Conservation (phyloP, 768 basidiomycete genomes). For the Russula olivacea region DNA sequence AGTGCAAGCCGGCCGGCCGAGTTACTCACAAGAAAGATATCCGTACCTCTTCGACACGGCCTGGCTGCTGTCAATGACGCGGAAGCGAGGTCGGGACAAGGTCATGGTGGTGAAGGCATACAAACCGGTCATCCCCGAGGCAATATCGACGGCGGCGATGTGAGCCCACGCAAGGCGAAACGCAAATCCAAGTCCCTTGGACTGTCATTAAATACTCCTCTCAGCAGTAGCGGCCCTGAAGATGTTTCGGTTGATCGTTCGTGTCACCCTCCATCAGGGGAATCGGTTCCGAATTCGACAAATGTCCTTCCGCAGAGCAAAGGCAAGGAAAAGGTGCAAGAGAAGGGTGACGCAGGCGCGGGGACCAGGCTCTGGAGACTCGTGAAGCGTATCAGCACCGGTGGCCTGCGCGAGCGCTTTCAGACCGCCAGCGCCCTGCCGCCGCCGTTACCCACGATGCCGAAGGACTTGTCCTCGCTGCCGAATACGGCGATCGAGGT, state of each 20-base stretch:
- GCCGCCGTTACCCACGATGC: constrained; percentile 59
- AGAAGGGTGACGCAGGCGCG: constrained; percentile 29
- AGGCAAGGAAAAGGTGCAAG: constrained; percentile 28
- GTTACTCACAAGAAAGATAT: constrained; percentile 23
- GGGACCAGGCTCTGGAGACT: constrained; percentile 55
- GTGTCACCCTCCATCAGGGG: not conserved
- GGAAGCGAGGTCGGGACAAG: not conserved
- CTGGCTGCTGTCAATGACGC: not conserved
- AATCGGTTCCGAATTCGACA: not conserved
- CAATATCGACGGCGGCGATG: not conserved
- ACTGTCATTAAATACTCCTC: constrained; percentile 9
- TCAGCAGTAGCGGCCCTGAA: not conserved
- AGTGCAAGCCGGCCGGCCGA: constrained; percentile 2
- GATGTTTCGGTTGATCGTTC: not conserved
- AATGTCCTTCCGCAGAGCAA: not conserved
- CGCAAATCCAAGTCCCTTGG: constrained; percentile 17
- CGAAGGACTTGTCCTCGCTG: constrained; percentile 35
- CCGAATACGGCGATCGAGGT: constrained; percentile 29
- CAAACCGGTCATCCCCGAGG: not conserved
- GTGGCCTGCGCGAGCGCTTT: constrained; percentile 55
- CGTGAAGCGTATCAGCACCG: constrained; percentile 64
- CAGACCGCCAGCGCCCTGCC: constrained; percentile 28
- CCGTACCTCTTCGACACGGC: constrained; percentile 17
- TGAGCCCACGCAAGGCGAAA: constrained; percentile 10
- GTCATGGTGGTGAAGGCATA: not conserved